phyloP scores from a whole-genome alignment of 2,329 filamentous ascomycete species.

The Biscogniauxia sp. region DNA sequence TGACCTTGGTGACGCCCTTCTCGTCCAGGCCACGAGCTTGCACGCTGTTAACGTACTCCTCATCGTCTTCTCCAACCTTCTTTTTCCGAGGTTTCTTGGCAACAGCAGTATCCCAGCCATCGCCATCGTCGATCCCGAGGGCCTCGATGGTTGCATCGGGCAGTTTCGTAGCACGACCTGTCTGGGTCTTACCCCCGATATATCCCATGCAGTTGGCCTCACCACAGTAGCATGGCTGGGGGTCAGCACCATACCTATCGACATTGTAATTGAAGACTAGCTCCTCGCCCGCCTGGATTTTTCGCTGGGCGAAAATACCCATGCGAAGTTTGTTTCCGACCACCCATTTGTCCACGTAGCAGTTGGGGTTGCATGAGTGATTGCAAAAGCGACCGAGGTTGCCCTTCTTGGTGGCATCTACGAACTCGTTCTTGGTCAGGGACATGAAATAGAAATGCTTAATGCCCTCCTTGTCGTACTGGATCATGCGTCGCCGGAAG shows the following conservation, averaged over 20 bases:
- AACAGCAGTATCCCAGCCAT: conserved; percentile 87
- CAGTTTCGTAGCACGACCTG: conserved; percentile 89
- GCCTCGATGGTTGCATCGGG: conserved; percentile 89
- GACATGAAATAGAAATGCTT: conserved; percentile 99
- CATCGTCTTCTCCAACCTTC: conserved; percentile 86
- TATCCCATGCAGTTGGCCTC: conserved; percentile 94
- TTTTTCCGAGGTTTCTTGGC: conserved; percentile 91
- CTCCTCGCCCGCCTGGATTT: conserved; percentile 85
- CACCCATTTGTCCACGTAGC: conserved; percentile 99
- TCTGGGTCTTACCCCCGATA: conserved; percentile 97
- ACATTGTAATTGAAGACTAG: conserved; percentile 99
- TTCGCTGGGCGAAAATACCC: conserved; percentile 92
- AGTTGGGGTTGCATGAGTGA: conserved; percentile 98
- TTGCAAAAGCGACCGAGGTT: conserved; percentile 98
- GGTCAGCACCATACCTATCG: conserved; percentile 93
- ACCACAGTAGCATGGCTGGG: conserved; percentile 94
- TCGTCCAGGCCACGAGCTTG: conserved; percentile 33
- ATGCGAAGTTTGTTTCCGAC: conserved; percentile 96
- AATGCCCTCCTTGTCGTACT: conserved; percentile 95
- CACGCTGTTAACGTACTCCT: conserved; percentile 87
- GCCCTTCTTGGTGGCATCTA: conserved; percentile 95
- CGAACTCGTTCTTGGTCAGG: conserved; percentile 91
- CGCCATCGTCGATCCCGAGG: conserved; percentile 87
- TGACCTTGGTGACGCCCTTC: conserved; percentile 35
- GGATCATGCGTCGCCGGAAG: conserved; percentile 84